Base-by-base conservation (phyloP, 208 protist genomes). In the Lotmaria passim region DNA sequence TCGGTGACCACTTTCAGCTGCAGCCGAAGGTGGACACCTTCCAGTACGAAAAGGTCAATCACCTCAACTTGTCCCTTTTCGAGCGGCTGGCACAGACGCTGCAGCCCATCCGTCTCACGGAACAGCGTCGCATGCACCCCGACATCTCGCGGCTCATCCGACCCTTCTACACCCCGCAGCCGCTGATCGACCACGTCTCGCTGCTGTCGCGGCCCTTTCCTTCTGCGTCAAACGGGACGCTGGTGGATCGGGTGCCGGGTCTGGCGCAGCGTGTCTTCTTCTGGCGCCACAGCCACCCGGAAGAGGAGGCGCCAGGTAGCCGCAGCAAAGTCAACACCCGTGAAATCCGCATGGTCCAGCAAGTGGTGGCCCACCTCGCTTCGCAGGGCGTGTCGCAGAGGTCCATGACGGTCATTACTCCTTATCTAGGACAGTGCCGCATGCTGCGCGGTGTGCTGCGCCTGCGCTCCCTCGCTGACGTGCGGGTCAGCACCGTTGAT, bases 1-100 rank as follows among this genome's bases (percentile, higher is more conserved):
- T 97, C 74, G 94, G 94, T 7, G 94, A 97, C 62, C 94, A 97
- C 85, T 95, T 84, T 58, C 94, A 97, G 78, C 79, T 97, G n/a
- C 86, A 94, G 71, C 94, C 94, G 19, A 95, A 94, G 75, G 90
- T 97, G 26, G 88, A 97, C 47, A 96, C 91, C 24, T 94, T 94
- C 69, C 33, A 81, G 30, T 97, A 96, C 67, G 94, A 95, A 53
- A 93, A 90, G 68, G 28, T 93, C 21, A 95, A 96, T 69, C 77
- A 85, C 43, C 59, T 97, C 24, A 96, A 96, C 69, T 70, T 96
- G 28, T 97, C 92, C 34, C 75, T 97, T 28, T 97, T 97, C 47
- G 92, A 97, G 89, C 82, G 94, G 17, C 77, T 97, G 26, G 86
- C 90, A 21, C 62, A 48, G 24, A 62, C 52, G 41, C 33, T 39